phyloP scores from a whole-genome alignment of 2,329 filamentous ascomycete species.

The Arthrobotrys iridis region DNA sequence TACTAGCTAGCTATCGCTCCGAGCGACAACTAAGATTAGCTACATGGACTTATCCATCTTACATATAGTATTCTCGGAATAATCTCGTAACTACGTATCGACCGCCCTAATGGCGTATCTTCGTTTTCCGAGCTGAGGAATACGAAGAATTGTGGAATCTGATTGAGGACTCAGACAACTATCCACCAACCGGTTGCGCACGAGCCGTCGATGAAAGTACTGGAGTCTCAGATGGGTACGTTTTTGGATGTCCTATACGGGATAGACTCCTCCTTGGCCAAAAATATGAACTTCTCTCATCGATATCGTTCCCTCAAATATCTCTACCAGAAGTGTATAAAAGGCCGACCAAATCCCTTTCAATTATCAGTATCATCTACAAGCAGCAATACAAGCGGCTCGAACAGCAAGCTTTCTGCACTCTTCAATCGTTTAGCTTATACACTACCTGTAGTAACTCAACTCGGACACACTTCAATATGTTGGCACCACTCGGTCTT shows the following conservation, averaged over 20 bases:
- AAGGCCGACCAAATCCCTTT: not conserved
- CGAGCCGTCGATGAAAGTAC: not conserved
- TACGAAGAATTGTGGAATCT: not conserved
- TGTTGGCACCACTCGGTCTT: slow-evolving; percentile 9
- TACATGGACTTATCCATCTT: not conserved
- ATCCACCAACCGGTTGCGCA: not conserved
- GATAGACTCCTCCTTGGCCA: not conserved
- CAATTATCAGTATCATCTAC: not conserved
- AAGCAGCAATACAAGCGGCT: not conserved
- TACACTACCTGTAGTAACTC: not conserved
- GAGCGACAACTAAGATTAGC: no score
- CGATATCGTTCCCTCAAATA: no score
- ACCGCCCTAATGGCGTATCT: not conserved
- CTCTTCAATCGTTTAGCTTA: not conserved
- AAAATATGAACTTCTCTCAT: no score
- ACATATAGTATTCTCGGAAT: not conserved
- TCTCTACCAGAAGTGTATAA: not conserved
- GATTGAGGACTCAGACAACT: not conserved
- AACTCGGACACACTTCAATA: not conserved
- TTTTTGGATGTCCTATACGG: not conserved
- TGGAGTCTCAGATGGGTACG: not conserved
- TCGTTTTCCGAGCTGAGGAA: not conserved
- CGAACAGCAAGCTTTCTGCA: not conserved
- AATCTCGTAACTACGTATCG: not conserved
- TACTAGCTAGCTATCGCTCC: not conserved